A percentile compares a stretch with the other conserved stretches of the same genome.
Conservation (phyloP, 495 filamentous ascomycete species). For the Aspergillus taichungensis region DNA sequence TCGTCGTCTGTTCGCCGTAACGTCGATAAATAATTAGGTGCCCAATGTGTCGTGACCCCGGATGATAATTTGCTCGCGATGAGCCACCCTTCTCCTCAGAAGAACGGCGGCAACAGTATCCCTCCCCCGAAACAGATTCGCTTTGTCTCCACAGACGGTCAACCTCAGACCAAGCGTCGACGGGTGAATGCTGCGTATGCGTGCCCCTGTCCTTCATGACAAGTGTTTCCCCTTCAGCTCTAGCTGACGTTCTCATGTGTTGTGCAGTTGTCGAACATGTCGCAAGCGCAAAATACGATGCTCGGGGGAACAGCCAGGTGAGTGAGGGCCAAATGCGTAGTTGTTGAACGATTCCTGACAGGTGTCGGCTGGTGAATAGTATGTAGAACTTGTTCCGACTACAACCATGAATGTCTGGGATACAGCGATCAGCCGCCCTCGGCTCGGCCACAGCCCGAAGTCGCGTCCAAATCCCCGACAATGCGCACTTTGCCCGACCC, state of each 20-base stretch:
- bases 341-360: conserved; percentile 3
- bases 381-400: conserved; percentile 67
- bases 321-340: conserved; percentile 1
- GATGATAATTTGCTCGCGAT: conserved; percentile 37
- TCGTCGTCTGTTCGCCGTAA: conserved; percentile 9
- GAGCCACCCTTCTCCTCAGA: conserved; percentile 38
- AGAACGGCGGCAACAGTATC: conserved; percentile 31
- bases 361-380: conserved; percentile 15
- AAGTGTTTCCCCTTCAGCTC: conserved; percentile 6
- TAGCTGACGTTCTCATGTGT: background rate
- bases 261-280: conserved; percentile 61
- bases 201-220: background rate
- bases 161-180: conserved; percentile 70
- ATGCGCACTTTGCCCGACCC: conserved; percentile 12
- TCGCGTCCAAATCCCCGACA: conserved; percentile 18
- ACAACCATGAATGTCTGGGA: conserved; percentile 62
- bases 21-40: conserved; percentile 5
- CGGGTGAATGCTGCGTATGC: conserved; percentile 75
- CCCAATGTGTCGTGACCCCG: conserved; percentile 36
- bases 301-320: conserved; percentile 63
- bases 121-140: conserved; percentile 49
- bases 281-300: conserved; percentile 79
- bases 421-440: conserved; percentile 66
- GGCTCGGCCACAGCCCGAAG: conserved; percentile 30
- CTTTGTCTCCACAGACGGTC: conserved; percentile 75